These are phyloP conservation scores for Candida xyloterini DNA, from an alignment of 805 yeast species.

Conservation along the genomic window DNA sequence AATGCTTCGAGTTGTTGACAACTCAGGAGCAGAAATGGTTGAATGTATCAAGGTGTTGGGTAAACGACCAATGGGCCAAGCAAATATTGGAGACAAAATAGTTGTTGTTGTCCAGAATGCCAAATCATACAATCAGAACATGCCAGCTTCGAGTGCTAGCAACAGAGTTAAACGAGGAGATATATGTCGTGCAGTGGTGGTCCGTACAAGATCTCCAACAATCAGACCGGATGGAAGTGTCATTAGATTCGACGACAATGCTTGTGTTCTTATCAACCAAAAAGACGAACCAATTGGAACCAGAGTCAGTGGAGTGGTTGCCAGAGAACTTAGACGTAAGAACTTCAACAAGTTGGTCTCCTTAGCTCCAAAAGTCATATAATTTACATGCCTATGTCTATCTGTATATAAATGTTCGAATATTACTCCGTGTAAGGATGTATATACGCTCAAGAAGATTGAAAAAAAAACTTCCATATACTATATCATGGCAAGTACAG, in stretches of 20 bases:
- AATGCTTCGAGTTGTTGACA: conserved; percentile 85
- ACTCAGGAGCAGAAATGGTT: conserved; percentile 88
- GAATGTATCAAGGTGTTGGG: conserved; percentile 95
- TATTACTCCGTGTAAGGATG: conserved; percentile 8
- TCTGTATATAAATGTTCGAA: conserved; percentile 4
- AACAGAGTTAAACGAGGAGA: conserved; percentile 93
- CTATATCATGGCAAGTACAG: conserved; percentile 8
- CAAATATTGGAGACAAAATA: conserved; percentile 84
- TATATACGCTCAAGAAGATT: neutral
- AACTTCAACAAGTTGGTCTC: conserved; percentile 83
- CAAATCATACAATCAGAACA: conserved; percentile 62
- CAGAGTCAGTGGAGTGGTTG: conserved; percentile 86
- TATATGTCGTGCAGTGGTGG: conserved; percentile 92
- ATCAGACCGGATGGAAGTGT: conserved; percentile 84
- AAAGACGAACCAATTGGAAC: conserved; percentile 91
- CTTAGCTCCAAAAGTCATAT: conserved; percentile 83
- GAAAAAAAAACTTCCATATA: conserved; percentile 3
- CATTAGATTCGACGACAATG: conserved; percentile 90
- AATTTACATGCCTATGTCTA: conserved; percentile 6
- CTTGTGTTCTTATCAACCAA: conserved; percentile 92
- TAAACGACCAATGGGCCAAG: conserved; percentile 81
- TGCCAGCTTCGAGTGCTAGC: conserved; percentile 69
- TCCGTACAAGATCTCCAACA: conserved; percentile 73
- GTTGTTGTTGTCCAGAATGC: conserved; percentile 95
- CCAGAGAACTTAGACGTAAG: conserved; percentile 81